Conservation (phyloP, 495 filamentous ascomycete species). For the Astrothelium subdiscretum region DNA sequence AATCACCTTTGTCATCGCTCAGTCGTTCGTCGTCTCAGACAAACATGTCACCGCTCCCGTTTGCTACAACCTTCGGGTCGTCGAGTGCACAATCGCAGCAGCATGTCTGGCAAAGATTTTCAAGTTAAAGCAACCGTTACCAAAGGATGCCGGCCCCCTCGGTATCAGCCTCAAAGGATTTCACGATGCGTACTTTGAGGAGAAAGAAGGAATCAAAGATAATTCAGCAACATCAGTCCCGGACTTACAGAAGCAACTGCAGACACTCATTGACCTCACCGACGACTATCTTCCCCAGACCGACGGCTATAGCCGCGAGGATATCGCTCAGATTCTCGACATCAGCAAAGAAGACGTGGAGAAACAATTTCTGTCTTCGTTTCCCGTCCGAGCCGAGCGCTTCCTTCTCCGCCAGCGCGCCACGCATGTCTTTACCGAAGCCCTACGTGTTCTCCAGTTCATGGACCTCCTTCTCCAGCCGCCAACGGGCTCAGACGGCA, state of each 20-base stretch:
- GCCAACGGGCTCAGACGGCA: constrained; percentile 31
- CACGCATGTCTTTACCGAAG: constrained; percentile 81
- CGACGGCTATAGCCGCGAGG: constrained; percentile 77
- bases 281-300: constrained; percentile 55
- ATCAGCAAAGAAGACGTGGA: constrained; percentile 61
- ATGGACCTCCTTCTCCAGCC: constrained; percentile 47
- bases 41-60: constrained; percentile 88
- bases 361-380: constrained; percentile 61
- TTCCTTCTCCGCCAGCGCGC: constrained; percentile 83
- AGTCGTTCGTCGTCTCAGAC: constrained; percentile 85
- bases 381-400: constrained; percentile 76
- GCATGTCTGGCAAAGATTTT: constrained; percentile 54
- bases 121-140: constrained; percentile 46
- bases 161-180: constrained; percentile 76
- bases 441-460: constrained; percentile 75
- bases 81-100: constrained; percentile 86
- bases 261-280: constrained; percentile 52
- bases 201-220: constrained; percentile 39
- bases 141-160: constrained; percentile 70
- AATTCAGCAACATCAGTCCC: constrained; percentile 27
- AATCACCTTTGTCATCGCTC: constrained; percentile 83
- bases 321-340: constrained; percentile 64
- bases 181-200: constrained; percentile 66
- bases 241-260: constrained; percentile 52
- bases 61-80: constrained; percentile 93